phyloP scores from a whole-genome alignment of 768 basidiomycete species.

The Calvatia gigantea region DNA sequence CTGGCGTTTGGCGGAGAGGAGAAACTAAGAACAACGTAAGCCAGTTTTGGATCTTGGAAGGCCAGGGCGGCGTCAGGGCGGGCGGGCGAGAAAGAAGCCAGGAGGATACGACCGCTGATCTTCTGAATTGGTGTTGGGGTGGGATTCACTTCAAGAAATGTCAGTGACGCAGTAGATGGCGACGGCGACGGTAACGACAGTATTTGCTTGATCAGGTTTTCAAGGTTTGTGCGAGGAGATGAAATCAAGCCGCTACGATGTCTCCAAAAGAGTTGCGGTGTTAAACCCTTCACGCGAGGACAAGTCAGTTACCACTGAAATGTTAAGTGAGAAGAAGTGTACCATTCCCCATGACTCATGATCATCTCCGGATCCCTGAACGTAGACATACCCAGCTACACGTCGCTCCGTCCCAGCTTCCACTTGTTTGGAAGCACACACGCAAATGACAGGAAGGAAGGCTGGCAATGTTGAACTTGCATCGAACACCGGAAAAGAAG shows the following conservation, averaged over 20 bases:
- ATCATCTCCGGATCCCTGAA: conserved; percentile 95
- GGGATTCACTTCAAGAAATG: neutral
- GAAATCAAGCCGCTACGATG: conserved; percentile 47
- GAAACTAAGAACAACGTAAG: conserved; percentile 26
- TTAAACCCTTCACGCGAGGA: conserved; percentile 57
- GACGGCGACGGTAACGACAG: conserved; percentile 15
- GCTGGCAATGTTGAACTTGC: conserved; percentile 12
- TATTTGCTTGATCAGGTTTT: conserved; percentile 34
- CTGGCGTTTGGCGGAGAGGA: neutral
- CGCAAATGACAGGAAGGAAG: conserved; percentile 70
- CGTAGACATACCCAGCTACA: conserved; percentile 71
- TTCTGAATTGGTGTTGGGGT: conserved; percentile 28
- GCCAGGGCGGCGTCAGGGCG: neutral
- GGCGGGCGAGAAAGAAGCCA: conserved; percentile 32
- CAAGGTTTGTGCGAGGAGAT: conserved; percentile 46
- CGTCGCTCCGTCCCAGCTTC: conserved; percentile 59
- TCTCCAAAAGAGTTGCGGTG: conserved; percentile 69
- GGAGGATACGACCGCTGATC: conserved; percentile 37
- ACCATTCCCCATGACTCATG: conserved; percentile 89
- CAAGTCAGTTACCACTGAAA: neutral
- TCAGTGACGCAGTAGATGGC: neutral
- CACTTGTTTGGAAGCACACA: conserved; percentile 80
- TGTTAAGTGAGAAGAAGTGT: conserved; percentile 9
- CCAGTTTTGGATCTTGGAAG: conserved; percentile 5
- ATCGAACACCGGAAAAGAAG: conserved; percentile 34